Evolutionary conservation across 805 yeast species (phyloP), one percentile per base, ranked within the genome.

Genomic region (Metschnikowia dekortorum): DNA sequence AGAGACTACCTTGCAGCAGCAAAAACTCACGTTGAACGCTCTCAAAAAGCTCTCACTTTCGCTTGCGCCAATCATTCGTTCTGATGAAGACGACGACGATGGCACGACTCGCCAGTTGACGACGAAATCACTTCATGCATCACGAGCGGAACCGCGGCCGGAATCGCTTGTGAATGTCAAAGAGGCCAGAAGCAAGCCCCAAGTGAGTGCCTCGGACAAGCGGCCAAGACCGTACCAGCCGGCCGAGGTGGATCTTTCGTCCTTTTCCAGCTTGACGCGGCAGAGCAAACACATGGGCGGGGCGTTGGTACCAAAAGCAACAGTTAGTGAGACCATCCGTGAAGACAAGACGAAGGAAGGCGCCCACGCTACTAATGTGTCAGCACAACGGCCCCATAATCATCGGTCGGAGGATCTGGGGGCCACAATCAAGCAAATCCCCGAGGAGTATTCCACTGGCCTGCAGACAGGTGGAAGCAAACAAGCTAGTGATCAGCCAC

Each of bases 181-280:
- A 32, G 43, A 39, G 33, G 33, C 7, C 13, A 44, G 47, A 28
- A 22, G 18, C 34, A 34, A 39, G 18, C 43, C 46, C 8, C 4
- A 18, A 30, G 39, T 44, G 2, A 53, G 42, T 16, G 36, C 37
- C 16, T 28, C 50, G 39, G 42, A 44, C 33, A 10, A 46, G n/a
- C 31, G 48, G 32, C 46, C 46, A 33, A 69, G 64, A 47, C 77
- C 76, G 1, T 74, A 73, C 56, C 70, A 70, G 51, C 78, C 78
- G 1, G 78, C 78, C 2, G 74, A 73, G 52, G 78, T 74, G 7
- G 78, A 74, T 50, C 67, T 74, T 47, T 67, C 73, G 30, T 61
- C 73, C 30, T 74, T 74, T 61, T 71, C 76, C 6, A 71, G 76
- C 53, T 63, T 74, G 45, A 74, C 78, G 9, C 60, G 78, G 42